These are phyloP conservation scores for Apiotrichum sp. DNA, from an alignment of 1,284 basidiomycete species.

Conservation along the genomic window DNA sequence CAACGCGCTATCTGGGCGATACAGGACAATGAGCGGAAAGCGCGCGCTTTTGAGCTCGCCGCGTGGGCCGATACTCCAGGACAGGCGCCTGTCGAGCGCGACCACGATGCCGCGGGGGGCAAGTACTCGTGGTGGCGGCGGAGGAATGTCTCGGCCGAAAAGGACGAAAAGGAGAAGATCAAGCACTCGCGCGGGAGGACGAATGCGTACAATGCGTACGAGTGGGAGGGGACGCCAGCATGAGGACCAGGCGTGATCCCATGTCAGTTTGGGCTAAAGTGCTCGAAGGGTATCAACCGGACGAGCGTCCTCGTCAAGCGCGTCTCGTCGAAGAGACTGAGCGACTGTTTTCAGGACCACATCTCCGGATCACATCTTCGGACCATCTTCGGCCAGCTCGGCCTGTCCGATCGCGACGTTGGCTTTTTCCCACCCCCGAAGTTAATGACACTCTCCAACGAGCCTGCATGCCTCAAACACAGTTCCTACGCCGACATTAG, in stretches of 20 bases:
- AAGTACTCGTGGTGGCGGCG: constrained; percentile 14
- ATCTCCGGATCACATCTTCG: too few relatives aligned
- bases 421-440: too few relatives aligned
- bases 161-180: constrained; percentile 22
- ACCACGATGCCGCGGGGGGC: constrained; percentile 30
- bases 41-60: constrained; percentile 41
- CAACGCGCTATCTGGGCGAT: constrained; percentile 23
- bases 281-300: too few relatives aligned
- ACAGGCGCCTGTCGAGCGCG: constrained; percentile 21
- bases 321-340: neutral
- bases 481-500: too few relatives aligned
- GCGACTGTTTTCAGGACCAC: too few relatives aligned
- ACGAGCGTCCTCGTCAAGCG: too few relatives aligned
- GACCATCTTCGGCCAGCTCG: too few relatives aligned
- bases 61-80: constrained; percentile 42
- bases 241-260: constrained; percentile 5
- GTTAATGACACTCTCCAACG: too few relatives aligned
- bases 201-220: constrained; percentile 40
- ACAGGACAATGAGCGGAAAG: constrained; percentile 30
- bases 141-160: neutral
- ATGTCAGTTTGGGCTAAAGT: too few relatives aligned
- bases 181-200: constrained; percentile 32
- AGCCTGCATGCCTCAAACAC: too few relatives aligned
- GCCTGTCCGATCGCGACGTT: too few relatives aligned
- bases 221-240: constrained; percentile 41